Evolutionary conservation across 805 yeast genomes (phyloP).

Genomic region (Lipomyces mesembrius): DNA sequence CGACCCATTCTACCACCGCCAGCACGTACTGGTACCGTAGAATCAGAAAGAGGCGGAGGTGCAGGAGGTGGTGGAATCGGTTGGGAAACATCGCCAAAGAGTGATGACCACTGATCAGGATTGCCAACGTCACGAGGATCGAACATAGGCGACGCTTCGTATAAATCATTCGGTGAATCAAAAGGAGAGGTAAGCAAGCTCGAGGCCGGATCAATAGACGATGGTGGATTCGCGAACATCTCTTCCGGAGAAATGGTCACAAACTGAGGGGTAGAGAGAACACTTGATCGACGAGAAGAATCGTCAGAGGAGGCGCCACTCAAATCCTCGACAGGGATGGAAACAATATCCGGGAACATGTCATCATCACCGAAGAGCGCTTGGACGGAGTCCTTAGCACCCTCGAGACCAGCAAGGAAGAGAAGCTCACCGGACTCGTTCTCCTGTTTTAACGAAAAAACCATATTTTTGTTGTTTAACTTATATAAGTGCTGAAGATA

Average conservation of each 20-base stretch:
- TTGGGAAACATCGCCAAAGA: slow-evolving; percentile 41
- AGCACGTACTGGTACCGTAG: neutral
- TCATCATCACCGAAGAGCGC: slow-evolving; percentile 20
- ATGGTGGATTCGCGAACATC: slow-evolving; percentile 14
- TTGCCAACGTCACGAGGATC: slow-evolving; percentile 42
- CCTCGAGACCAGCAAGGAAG: slow-evolving; percentile 20
- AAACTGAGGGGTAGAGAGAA: slow-evolving; percentile 29
- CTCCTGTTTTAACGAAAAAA: slow-evolving; percentile 22
- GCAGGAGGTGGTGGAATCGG: neutral
- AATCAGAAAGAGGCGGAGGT: slow-evolving; percentile 1
- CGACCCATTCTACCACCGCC: neutral
- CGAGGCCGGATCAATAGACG: slow-evolving; percentile 19
- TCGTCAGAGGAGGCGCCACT: slow-evolving; percentile 20
- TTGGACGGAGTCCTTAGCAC: slow-evolving; percentile 10
- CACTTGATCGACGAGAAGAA: slow-evolving; percentile 25
- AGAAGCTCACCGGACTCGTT: slow-evolving; percentile 15
- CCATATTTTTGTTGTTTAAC: slow-evolving; percentile 20
- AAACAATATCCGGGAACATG: slow-evolving; percentile 27
- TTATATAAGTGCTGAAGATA: slow-evolving; percentile 6
- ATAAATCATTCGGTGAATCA: slow-evolving; percentile 34
- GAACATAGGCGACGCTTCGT: slow-evolving; percentile 45
- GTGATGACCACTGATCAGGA: slow-evolving; percentile 44
- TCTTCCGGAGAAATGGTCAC: slow-evolving; percentile 27
- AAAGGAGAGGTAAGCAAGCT: slow-evolving; percentile 27
- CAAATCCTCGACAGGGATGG: slow-evolving; percentile 26